Base-by-base conservation (phyloP, 306 rosid species). In the Vicia faba region DNA sequence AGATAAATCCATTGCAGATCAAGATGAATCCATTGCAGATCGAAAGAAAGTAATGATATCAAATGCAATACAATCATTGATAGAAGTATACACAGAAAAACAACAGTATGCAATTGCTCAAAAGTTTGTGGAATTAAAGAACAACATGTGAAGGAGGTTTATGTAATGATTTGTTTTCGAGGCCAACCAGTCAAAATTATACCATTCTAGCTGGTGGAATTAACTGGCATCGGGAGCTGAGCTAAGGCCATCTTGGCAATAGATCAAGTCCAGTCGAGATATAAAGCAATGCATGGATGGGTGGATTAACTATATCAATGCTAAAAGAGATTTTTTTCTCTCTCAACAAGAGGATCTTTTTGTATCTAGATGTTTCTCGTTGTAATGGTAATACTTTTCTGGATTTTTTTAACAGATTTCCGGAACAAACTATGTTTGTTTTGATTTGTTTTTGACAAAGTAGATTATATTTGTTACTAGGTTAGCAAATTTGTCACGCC, bases 11-110 rank as follows among this genome's bases (percentile, higher is more conserved):
- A 48, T 70, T 60, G 77, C 65, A 68, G 79, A 83, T 49, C 83
- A 83, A 69, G 66, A 82, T 53, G 76, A 59, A 35, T 65, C 82
- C 39, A 48, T 70, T 60, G 77, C 65, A 68, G 79, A 83, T 49
- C 83, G 82, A 40, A 93, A 83, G 88, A 90, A 79, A 68, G 79
- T 66, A 50, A 82, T 88, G 89, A 74, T 90, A 77, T 73, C 82
- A 58, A 80, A 80, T 15, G 91, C 98, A 63, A 70, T 88, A 60
- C 68, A 71, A 57, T 84, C 98, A 2, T 80, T 89, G 48, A 58
- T 80, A 44, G 86, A 83, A 70, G 79, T 93, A 74, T 93, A 78
- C 79, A 63, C 26, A 62, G 87, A 76, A 71, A 77, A 83, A 29
- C 85, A 78, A 26, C 79, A 83, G 39, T 68, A 44, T 56, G 75